Conservation (phyloP, 257 asterid genomes). For the Nicotiana undulata region DNA sequence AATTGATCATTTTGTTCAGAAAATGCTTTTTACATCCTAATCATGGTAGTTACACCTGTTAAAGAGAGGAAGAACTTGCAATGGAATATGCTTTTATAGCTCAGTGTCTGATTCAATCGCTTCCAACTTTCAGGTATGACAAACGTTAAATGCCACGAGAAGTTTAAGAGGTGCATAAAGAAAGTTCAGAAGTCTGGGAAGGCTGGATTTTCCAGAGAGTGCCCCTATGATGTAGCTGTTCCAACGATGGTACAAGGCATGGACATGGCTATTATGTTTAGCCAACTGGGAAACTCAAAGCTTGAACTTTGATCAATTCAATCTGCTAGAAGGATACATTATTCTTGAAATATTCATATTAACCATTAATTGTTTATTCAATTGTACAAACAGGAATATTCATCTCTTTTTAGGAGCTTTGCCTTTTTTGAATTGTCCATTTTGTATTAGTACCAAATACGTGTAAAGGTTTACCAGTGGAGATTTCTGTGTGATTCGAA, state of each 20-base stretch:
- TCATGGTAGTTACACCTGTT: not conserved
- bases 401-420: not conserved
- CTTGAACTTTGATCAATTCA: slow-evolving; percentile 40
- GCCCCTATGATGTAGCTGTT: slow-evolving; percentile 64
- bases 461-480: not conserved
- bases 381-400: not conserved
- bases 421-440: not conserved
- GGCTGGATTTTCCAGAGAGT: slow-evolving; percentile 56
- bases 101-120: not conserved
- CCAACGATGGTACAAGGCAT: slow-evolving; percentile 86
- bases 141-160: slow-evolving; percentile 71
- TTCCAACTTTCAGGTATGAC: slow-evolving; percentile 46
- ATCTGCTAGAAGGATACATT: not conserved
- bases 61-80: not conserved
- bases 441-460: not conserved
- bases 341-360: not conserved
- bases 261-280: slow-evolving; percentile 78
- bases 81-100: not conserved
- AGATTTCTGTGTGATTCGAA: not conserved
- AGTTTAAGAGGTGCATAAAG: slow-evolving; percentile 76
- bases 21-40: not conserved
- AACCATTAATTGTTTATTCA: not conserved
- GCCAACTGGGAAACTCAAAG: slow-evolving; percentile 55
- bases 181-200: slow-evolving; percentile 74
- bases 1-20: not conserved